Evolutionary conservation across 192 early-diverging fungal genomes (phyloP), one percentile per base, ranked within the genome.

Genomic region (Fimicolochytrium jonesii): DNA sequence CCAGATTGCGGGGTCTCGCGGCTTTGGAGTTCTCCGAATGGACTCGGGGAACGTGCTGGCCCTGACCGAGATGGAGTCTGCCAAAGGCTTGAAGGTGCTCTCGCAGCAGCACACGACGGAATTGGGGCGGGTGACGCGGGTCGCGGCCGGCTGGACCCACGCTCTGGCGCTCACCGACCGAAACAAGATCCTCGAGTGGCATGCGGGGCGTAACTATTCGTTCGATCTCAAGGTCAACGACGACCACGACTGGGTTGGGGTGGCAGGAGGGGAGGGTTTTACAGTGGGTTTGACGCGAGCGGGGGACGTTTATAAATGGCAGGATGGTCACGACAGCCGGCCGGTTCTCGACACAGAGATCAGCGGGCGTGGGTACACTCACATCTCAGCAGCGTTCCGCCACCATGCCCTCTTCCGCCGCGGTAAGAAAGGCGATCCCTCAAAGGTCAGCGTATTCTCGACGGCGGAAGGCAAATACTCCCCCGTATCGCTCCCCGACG

Each of bases 351-450:
- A 36, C 32, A 6, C 13, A 2, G 53, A 55, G 34, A 34, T 55
- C 35, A 55, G 53, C 35, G 53, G 31, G 3, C 13, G 4, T 3
- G 46, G 46, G 23, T 55, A 55, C 53, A 55, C 53, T 6, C 53
- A 55, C 32, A 2, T 55, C 7, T 55, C 53, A 25, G 53, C 53
- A 30, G 53, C 53, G 31, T 55, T 55, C 53, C 29, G 53, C 15
- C 29, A 55, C n/a, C 36, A 55, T 18, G 53, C 53, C 3, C 53
- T 55, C 31, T 55, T 55, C 32, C 48, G 48, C 26, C 20, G 48
- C 26, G 4, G 48, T 44, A 17, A 29, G 17, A 17, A 29, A 17
- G 11, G 30, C 25, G 3, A 29, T 13, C 17, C 48, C 25, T 5
- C 4, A 20, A 17, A 29, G 48, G 23, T 29, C 28, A 15, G 25